These are phyloP conservation scores for Ganoderma sp. DNA, from an alignment of 1,284 basidiomycete genomes.

Conservation along the genomic window DNA sequence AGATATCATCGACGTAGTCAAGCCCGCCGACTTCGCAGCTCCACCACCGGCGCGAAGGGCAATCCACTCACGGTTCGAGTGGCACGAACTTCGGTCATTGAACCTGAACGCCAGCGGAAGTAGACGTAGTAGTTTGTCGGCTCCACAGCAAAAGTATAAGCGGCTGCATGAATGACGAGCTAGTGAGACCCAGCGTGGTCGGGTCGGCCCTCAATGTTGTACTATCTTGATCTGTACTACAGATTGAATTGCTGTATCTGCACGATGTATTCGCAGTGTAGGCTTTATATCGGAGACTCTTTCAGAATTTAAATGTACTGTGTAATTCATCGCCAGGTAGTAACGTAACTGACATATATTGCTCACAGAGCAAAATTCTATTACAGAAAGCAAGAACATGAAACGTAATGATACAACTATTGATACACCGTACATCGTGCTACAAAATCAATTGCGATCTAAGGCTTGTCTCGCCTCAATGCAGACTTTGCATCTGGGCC, in stretches of 20 bases:
- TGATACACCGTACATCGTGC: background rate
- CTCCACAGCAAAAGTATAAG: background rate
- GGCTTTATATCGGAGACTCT: background rate
- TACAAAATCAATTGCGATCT: conserved; percentile 2
- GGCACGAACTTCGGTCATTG: conserved; percentile 27
- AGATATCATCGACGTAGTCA: background rate
- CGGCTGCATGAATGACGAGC: background rate
- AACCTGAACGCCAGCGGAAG: conserved; percentile 13
- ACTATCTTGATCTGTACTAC: background rate
- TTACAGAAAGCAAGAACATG: background rate
- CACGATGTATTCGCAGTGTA: background rate
- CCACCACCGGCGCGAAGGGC: background rate
- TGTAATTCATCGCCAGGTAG: background rate
- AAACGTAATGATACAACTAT: background rate
- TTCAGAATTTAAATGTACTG: background rate
- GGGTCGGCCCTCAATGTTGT: background rate
- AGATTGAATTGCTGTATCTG: background rate
- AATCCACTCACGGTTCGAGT: conserved; percentile 14
- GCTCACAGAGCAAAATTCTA: background rate
- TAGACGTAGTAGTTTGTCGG: background rate
- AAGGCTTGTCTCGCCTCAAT: conserved; percentile 46
- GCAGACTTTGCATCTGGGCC: conserved; percentile 67
- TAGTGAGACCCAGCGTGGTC: background rate
- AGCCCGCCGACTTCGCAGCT: background rate
- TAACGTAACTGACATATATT: background rate